Base-by-base conservation (phyloP, 345 rosid genomes). In the Camelina laxa region DNA sequence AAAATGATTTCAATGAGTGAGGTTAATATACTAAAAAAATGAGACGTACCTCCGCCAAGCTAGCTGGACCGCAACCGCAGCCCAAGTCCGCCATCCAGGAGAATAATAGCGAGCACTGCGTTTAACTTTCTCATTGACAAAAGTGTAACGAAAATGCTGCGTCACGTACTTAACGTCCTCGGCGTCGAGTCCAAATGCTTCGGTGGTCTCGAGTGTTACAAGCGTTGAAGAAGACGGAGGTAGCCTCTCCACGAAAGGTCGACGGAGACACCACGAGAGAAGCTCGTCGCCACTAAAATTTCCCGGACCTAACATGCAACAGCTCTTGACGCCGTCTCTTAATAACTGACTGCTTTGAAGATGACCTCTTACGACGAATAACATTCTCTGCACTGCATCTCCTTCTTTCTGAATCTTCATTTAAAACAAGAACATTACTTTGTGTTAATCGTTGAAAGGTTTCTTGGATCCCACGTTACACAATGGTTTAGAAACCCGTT, bases 61-160 rank as follows among this genome's bases (percentile, higher is more conserved):
- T 66, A 95, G 77, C 85, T 95, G 99, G 72, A 92, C 85, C 1
- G 97, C 97, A 75, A 95, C 99, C 0, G 97, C 96, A 0, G 96
- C 96, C 97, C 97, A 95, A 9, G 99, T 92, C 21, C 99, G 77
- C 99, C 99, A 95, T 7, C 97, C 99, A 0, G 99, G 97, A 10
- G 99, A 95, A 61, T 95, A 92, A 60, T 88, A 92, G 70, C 99
- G 85, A 0, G 97, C 97, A 62, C 99, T 91, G 67, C 99, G 84
- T 84, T 87, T 95, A 53, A 95, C 97, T 75, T 85, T 86, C 38
- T 91, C 97, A 1, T 91, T 95, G 2, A 90, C 96, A 72, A 95
- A 95, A 17, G 97, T 95, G 85, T 95, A 95, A 42, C 99, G 85
- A 49, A 95, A 95, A 81, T 95, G 99, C 11, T 92, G 99, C 0